Percentiles rank a stretch among this genome's conserved stretches.
Evolutionary conservation across 306 rosid genomes (phyloP).

Genomic region (Parietaria judaica): DNA sequence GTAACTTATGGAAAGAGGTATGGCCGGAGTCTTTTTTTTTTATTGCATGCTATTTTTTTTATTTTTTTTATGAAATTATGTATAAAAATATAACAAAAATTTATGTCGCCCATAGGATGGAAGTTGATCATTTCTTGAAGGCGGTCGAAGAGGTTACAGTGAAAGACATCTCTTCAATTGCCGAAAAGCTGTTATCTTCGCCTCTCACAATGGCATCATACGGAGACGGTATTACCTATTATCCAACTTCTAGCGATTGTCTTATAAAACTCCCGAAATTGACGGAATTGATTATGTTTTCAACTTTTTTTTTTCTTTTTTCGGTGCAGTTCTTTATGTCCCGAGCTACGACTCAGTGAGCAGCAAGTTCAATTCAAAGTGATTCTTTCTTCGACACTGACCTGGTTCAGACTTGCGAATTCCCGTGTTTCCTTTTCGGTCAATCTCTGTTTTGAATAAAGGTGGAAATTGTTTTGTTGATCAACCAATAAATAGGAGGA

Average conservation of each 20-base stretch:
- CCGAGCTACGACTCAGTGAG: conserved; percentile 74
- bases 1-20: conserved; percentile 96
- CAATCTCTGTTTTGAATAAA: conserved; percentile 24
- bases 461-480: conserved; percentile 16
- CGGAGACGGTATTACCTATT: conserved; percentile 61
- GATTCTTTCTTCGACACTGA: conserved; percentile 24
- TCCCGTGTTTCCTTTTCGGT: conserved; percentile 11
- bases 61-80: neutral
- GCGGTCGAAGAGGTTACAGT: conserved; percentile 70
- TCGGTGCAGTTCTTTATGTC: conserved; percentile 86
- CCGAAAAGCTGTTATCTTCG: conserved; percentile 70
- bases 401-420: conserved; percentile 9
- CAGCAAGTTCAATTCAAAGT: conserved; percentile 59
- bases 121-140: conserved; percentile 75
- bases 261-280: neutral
- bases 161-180: conserved; percentile 51
- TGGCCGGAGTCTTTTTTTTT: neutral
- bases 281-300: neutral
- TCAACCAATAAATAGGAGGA: conserved; percentile 32
- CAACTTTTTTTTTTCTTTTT: neutral
- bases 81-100: neutral
- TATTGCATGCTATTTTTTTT: neutral
- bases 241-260: neutral
- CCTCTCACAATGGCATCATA: conserved; percentile 94
- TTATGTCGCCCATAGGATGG: conserved; percentile 47